phyloP scores from a whole-genome alignment of 495 filamentous ascomycete genomes.

The Eremomyces bilateralis region DNA sequence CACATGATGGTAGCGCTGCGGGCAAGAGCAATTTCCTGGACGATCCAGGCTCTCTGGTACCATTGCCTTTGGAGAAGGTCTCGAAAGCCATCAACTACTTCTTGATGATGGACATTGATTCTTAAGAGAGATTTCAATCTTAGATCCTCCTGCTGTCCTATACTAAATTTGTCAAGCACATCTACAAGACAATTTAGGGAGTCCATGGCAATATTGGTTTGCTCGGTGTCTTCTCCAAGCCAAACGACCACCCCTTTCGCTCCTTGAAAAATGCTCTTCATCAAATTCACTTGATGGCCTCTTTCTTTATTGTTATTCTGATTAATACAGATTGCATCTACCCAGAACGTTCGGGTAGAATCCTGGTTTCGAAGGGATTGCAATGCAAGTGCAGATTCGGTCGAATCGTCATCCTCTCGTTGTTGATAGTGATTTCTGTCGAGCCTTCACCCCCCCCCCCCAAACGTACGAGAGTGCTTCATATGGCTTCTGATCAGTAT shows the following conservation, averaged over 20 bases:
- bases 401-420: neutral
- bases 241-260: slow-evolving; percentile 15
- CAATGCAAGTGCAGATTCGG: slow-evolving; percentile 4
- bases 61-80: too few species aligned
- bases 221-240: slow-evolving; percentile 12
- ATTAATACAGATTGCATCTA: slow-evolving; percentile 23
- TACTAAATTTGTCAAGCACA: too few species aligned
- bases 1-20: too few species aligned
- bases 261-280: slow-evolving; percentile 17
- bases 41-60: too few species aligned
- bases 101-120: too few species aligned
- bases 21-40: too few species aligned
- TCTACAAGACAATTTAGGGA: too few species aligned
- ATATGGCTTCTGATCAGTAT: slow-evolving; percentile 1
- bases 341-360: slow-evolving; percentile 11
- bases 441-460: slow-evolving; percentile 7
- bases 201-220: slow-evolving; percentile 3
- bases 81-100: too few species aligned
- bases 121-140: too few species aligned
- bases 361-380: slow-evolving; percentile 3
- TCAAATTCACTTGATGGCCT: slow-evolving; percentile 15
- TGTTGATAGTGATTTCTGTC: slow-evolving; percentile 1
- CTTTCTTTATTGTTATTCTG: slow-evolving; percentile 16
- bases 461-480: slow-evolving; percentile 15
- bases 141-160: too few species aligned